phyloP scores from a whole-genome alignment of 2,329 filamentous ascomycete genomes.

The Xylaria sp. region DNA sequence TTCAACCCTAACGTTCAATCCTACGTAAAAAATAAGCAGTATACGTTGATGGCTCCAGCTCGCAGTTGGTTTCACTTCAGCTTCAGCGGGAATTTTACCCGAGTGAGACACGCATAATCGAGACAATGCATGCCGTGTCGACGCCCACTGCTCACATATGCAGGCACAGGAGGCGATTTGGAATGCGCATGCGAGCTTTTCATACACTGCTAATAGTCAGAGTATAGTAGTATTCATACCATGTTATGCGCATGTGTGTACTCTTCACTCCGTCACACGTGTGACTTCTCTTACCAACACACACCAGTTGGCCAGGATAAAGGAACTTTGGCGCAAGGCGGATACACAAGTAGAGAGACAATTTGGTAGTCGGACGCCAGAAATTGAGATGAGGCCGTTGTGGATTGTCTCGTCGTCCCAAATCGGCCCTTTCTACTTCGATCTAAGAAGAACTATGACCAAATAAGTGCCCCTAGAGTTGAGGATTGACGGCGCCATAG shows the following conservation, averaged over 20 bases:
- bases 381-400: not conserved
- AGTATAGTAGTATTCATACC: not conserved
- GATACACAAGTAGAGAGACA: not conserved
- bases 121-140: slow-evolving; percentile 17
- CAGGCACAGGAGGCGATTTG: slow-evolving; percentile 8
- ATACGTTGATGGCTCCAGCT: not conserved
- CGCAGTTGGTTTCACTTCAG: slow-evolving; percentile 1
- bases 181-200: slow-evolving; percentile 3
- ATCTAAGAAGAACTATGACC: not conserved
- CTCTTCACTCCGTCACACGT: slow-evolving; percentile 13
- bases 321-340: not conserved
- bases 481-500: not conserved
- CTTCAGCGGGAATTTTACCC: slow-evolving; percentile 7
- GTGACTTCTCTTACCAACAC: slow-evolving; percentile 1
- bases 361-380: not conserved
- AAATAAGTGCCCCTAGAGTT: not conserved
- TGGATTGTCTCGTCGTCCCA: not conserved
- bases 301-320: not conserved
- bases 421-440: slow-evolving; percentile 12
- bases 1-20: not conserved
- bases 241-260: slow-evolving; percentile 21
- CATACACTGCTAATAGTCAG: not conserved
- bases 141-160: not conserved
- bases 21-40: not conserved
- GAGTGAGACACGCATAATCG: slow-evolving; percentile 18